A percentile compares a stretch with the other conserved stretches of the same genome.
Conservation (phyloP, 768 basidiomycete genomes). For the Agrocybe praecox region DNA sequence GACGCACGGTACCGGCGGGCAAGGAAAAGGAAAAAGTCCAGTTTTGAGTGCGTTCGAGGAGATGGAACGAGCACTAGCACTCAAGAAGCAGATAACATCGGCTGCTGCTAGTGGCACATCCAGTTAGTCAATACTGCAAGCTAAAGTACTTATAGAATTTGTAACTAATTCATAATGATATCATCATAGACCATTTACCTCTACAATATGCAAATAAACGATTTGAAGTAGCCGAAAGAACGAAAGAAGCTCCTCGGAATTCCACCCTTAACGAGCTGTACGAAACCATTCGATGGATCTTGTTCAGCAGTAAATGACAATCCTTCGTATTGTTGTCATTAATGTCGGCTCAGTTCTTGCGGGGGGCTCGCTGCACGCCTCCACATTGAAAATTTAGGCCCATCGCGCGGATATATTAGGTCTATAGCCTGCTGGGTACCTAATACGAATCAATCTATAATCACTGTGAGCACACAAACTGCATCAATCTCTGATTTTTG, state of each 20-base stretch:
- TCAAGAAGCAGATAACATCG: conserved; percentile 37
- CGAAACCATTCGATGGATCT: conserved; percentile 50
- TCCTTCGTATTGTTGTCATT: too few species aligned
- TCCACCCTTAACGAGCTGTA: conserved; percentile 30
- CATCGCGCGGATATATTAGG: too few species aligned
- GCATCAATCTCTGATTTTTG: too few species aligned
- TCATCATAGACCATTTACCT: neutral
- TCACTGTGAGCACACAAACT: too few species aligned
- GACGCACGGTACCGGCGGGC: too few species aligned
- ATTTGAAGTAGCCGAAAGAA: conserved; percentile 4
- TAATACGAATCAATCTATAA: too few species aligned
- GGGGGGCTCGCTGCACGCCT: too few species aligned
- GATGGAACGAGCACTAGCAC: conserved; percentile 59
- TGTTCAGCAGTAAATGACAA: conserved; percentile 52
- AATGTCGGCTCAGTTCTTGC: too few species aligned
- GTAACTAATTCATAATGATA: neutral
- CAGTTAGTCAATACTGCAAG: conserved; percentile 12
- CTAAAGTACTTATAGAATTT: neutral
- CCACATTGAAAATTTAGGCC: too few species aligned
- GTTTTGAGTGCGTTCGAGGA: conserved; percentile 72
- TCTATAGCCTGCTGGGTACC: too few species aligned
- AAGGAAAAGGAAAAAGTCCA: conserved; percentile 29
- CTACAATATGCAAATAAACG: neutral
- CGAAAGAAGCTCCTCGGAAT: conserved; percentile 14
- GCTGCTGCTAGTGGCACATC: conserved; percentile 1